Conservation (phyloP, 2,329 filamentous ascomycete species). For the Ascomycota sp. region DNA sequence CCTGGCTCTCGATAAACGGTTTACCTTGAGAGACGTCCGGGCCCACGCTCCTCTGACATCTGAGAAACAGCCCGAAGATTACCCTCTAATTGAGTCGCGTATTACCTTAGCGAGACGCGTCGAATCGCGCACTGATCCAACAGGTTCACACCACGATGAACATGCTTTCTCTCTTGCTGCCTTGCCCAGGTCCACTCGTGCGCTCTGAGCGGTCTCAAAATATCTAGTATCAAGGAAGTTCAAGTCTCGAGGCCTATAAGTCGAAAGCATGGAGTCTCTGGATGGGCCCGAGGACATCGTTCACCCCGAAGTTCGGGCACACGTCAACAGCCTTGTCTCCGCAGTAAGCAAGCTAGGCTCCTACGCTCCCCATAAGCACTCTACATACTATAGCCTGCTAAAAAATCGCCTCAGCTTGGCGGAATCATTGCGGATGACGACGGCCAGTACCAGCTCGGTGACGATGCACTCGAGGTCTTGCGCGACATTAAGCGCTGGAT, state of each 20-base stretch:
- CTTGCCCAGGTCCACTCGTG: too few species aligned
- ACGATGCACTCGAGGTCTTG: slow-evolving; percentile 78
- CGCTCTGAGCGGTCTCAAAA: too few species aligned
- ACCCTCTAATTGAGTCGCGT: slow-evolving; percentile 3
- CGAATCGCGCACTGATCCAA: slow-evolving; percentile 3
- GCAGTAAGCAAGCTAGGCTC: slow-evolving; percentile 40
- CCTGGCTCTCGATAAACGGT: too few species aligned
- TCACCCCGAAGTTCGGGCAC: slow-evolving; percentile 79
- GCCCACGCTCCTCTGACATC: too few species aligned
- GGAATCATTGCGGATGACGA: slow-evolving; percentile 62
- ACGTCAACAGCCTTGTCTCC: slow-evolving; percentile 83
- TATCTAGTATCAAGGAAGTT: not conserved
- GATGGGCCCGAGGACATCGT: slow-evolving; percentile 41
- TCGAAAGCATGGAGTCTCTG: slow-evolving; percentile 27
- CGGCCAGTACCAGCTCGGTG: slow-evolving; percentile 71
- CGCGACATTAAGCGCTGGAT: slow-evolving; percentile 93
- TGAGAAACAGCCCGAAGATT: slow-evolving; percentile 2
- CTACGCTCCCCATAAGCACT: not conserved
- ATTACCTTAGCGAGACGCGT: slow-evolving; percentile 4
- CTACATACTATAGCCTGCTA: slow-evolving; percentile 2
- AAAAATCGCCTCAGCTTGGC: slow-evolving; percentile 42
- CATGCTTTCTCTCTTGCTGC: too few species aligned
- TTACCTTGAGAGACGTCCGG: too few species aligned
- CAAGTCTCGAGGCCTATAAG: not conserved
- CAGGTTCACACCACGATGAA: too few species aligned